Conservation (phyloP, 2,329 filamentous ascomycete genomes). For the Apiospora hydei region DNA sequence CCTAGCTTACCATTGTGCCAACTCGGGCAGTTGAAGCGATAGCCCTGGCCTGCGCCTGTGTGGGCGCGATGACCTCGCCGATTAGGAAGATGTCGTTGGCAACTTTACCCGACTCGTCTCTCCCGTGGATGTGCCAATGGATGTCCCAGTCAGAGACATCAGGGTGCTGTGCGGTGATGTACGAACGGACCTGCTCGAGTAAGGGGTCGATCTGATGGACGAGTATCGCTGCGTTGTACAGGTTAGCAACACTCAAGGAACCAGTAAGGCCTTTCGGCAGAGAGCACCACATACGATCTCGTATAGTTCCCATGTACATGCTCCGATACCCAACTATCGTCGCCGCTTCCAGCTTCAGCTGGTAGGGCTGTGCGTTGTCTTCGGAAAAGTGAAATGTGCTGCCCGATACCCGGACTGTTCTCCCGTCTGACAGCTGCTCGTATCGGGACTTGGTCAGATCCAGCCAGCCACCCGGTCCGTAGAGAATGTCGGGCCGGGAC, state of each 20-base stretch:
- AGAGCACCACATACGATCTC: conserved; percentile 45
- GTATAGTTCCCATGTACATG: conserved; percentile 54
- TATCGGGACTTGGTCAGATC: conserved; percentile 51
- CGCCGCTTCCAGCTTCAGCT: conserved; percentile 58
- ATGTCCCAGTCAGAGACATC: conserved; percentile 44
- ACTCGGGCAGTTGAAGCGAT: conserved; percentile 51
- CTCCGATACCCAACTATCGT: conserved; percentile 50
- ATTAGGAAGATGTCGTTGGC: conserved; percentile 54
- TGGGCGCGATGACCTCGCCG: conserved; percentile 53
- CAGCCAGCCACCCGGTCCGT: conserved; percentile 57
- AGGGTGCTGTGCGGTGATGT: conserved; percentile 34
- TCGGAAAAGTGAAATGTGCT: conserved; percentile 45
- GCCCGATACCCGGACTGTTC: conserved; percentile 49
- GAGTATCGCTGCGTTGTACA: conserved; percentile 45
- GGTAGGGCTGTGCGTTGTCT: conserved; percentile 44
- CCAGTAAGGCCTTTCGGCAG: conserved; percentile 13
- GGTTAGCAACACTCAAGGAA: background rate
- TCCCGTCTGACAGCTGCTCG: conserved; percentile 48
- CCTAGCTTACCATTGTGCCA: conserved; percentile 41
- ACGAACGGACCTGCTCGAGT: conserved; percentile 42
- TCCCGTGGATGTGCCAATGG: conserved; percentile 55
- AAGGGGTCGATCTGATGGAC: conserved; percentile 49
- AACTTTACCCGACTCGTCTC: conserved; percentile 33
- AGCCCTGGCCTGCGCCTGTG: conserved; percentile 52
- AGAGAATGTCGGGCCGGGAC: conserved; percentile 55